Percentiles rank a stretch among this genome's conserved stretches.
phyloP scores from a whole-genome alignment of 768 basidiomycete genomes.

The Psilocybe cubensis region DNA sequence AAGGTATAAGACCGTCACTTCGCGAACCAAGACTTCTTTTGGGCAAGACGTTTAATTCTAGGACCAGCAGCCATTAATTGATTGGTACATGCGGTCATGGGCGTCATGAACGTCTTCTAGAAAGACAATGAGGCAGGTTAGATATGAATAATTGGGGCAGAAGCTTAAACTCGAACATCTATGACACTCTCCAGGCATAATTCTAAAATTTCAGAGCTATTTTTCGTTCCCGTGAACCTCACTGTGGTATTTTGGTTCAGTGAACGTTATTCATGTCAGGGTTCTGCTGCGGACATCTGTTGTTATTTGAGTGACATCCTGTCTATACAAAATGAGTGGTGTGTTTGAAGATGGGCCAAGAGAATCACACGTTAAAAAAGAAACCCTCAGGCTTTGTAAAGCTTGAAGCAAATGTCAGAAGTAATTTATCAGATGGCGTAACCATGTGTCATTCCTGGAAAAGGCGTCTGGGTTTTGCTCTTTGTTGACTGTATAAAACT shows the following conservation, averaged over 20 bases:
- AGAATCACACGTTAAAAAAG: not conserved
- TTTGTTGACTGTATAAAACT: not conserved
- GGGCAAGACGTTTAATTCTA: not conserved
- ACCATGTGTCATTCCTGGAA: conserved; percentile 8
- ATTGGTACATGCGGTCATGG: not conserved
- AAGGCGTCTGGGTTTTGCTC: not conserved
- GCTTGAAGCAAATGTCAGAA: not conserved
- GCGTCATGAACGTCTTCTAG: not conserved
- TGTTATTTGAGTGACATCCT: not conserved
- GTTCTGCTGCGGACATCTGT: not conserved
- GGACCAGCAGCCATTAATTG: not conserved
- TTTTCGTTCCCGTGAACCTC: not conserved
- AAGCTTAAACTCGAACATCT: not conserved
- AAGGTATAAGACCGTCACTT: not conserved
- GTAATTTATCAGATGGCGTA: conserved; percentile 6
- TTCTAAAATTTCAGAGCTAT: not conserved
- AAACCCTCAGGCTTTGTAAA: not conserved
- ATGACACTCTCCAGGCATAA: not conserved
- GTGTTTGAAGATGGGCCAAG: no score
- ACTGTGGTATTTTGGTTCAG: not conserved
- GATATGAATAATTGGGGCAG: not conserved
- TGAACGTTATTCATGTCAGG: not conserved
- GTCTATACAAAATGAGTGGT: not conserved
- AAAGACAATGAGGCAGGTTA: not conserved
- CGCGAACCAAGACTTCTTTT: not conserved